These are phyloP conservation scores for Myotisia sp. DNA, from an alignment of 2,329 filamentous ascomycete genomes.

Conservation along the genomic window DNA sequence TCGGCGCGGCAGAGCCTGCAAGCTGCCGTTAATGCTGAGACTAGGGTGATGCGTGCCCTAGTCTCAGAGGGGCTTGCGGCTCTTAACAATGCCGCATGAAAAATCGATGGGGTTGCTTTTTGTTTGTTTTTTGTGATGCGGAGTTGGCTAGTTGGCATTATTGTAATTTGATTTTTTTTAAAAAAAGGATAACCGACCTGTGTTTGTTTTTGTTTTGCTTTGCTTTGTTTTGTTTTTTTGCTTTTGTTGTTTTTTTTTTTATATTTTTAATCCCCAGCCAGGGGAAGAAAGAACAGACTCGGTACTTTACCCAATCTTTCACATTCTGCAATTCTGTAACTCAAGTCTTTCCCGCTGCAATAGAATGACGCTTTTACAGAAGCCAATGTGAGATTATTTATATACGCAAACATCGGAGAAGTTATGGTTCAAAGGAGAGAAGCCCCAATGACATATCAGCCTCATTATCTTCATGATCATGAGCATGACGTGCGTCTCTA, in stretches of 20 bases:
- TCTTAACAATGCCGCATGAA: conserved; percentile 3
- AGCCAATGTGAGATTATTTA: too few relatives aligned
- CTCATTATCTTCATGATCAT: conserved; percentile 1
- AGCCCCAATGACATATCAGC: too few relatives aligned
- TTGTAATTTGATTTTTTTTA: neutral
- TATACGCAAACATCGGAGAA: too few relatives aligned
- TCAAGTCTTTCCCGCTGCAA: too few relatives aligned
- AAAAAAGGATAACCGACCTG: neutral
- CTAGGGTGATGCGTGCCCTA: conserved; percentile 6
- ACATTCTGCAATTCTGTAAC: too few relatives aligned
- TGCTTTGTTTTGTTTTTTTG: conserved; percentile 2
- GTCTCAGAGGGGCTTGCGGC: conserved; percentile 11
- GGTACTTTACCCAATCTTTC: too few relatives aligned
- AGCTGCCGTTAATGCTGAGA: conserved; percentile 11
- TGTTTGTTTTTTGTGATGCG: neutral
- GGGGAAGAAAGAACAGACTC: neutral
- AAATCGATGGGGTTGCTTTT: neutral
- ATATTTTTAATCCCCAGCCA: neutral
- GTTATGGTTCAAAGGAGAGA: too few relatives aligned
- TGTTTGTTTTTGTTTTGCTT: neutral
- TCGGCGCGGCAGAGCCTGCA: conserved; percentile 10
- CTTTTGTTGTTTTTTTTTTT: conserved; percentile 1
- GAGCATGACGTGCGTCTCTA: conserved; percentile 5
- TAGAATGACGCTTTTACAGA: too few relatives aligned
- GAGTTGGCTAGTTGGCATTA: too few relatives aligned